Evolutionary conservation across 2,329 filamentous ascomycete genomes (phyloP), one percentile per base, ranked within the genome.

Genomic region (Xylaria sp.): DNA sequence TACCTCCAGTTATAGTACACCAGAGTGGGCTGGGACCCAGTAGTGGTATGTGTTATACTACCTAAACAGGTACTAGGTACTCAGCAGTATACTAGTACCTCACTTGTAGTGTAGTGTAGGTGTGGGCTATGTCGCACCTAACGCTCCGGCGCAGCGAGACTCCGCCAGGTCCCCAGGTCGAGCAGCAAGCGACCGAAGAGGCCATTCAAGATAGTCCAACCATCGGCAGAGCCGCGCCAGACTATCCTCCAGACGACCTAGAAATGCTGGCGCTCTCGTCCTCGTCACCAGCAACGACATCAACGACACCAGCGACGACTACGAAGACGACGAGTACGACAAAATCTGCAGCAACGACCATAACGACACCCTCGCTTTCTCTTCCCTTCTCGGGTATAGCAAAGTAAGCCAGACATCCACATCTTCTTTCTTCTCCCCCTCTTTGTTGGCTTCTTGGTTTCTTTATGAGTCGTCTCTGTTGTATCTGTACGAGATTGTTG

Each of bases 51-150:
- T 5, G n/a, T 9, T 13, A 51, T 13, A 23, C 20, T 51, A 28
- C 28, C 28, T 28, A 5, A 28, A 54, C 23, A 12, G 12, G 15
- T 33, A 8, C 15, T 49, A 33, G 25, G 31, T 62, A 52, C 46
- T 25, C 28, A 55, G 28, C 28, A 28, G 28, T 28, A 28, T 28
- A 20, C n/a, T 48, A 48, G 9, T 36, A 36, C 33, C 33, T 36
- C 7, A 10, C 33, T 36, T 33, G 9, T n/a, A n/a, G n/a, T n/a
- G 31, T 4, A 23, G 20, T 46, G 58, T 23, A 51, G 55, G 55
- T 48, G 55, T 58, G 55, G 56, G 39, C 56, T 46, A 86, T 86
- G 85, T 85, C 85, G 81, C 85, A 86, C 80, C 82, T 83, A 82
- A 81, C 82, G 79, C 81, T 81, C 80, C 83, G 82, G 79, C 80